Evolutionary conservation across 352 stramenopile species (phyloP).

Genomic region (Phytophthora litchii): DNA sequence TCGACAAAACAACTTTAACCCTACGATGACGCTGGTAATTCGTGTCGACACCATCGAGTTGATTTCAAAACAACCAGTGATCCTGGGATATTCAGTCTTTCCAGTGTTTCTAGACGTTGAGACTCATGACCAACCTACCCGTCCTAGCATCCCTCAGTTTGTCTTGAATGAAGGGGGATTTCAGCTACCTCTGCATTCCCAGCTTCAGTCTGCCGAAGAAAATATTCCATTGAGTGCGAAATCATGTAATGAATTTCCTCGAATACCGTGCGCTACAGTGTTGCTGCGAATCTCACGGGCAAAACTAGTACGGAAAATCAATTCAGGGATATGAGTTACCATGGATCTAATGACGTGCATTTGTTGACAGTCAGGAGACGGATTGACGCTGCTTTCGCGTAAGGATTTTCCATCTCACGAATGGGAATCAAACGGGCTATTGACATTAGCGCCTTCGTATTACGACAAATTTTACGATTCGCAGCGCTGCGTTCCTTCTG

Average conservation of each 20-base stretch:
- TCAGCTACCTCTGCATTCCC: slow-evolving; percentile 77
- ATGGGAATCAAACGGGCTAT: slow-evolving; percentile 58
- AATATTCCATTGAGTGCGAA: slow-evolving; percentile 41
- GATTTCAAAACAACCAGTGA: slow-evolving; percentile 51
- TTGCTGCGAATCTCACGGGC: slow-evolving; percentile 69
- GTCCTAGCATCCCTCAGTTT: slow-evolving; percentile 58
- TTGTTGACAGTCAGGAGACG: slow-evolving; percentile 42
- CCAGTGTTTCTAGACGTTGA: slow-evolving; percentile 79
- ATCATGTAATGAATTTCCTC: slow-evolving; percentile 42
- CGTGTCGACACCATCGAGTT: slow-evolving; percentile 84
- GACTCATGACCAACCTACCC: slow-evolving; percentile 52
- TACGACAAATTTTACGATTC: slow-evolving; percentile 59
- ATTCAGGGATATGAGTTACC: not conserved
- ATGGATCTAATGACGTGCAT: not conserved
- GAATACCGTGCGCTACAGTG: slow-evolving; percentile 81
- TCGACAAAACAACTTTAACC: slow-evolving; percentile 74
- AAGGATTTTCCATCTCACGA: slow-evolving; percentile 49
- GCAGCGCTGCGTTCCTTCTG: slow-evolving; percentile 40
- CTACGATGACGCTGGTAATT: slow-evolving; percentile 83
- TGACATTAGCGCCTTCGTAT: slow-evolving; percentile 55
- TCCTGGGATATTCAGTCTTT: slow-evolving; percentile 77
- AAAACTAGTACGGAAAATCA: slow-evolving; percentile 39
- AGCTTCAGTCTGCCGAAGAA: slow-evolving; percentile 41
- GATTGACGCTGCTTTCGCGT: slow-evolving; percentile 61
- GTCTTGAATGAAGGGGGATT: slow-evolving; percentile 72